Conservation (phyloP, 495 filamentous ascomycete genomes). For the Niebla homalea region DNA sequence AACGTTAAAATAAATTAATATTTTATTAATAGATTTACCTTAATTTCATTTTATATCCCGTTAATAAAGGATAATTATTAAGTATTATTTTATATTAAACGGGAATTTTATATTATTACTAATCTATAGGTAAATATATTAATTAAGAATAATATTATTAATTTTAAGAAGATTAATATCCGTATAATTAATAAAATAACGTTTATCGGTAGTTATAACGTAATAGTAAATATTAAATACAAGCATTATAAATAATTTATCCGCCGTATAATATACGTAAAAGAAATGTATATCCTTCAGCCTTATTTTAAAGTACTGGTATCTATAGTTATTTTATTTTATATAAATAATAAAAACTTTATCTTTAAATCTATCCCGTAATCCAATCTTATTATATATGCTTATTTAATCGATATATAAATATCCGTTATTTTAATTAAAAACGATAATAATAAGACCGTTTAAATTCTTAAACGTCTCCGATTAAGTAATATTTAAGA, state of each 20-base stretch:
- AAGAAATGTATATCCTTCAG: background rate
- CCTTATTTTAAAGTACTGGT: background rate
- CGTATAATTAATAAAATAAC: background rate
- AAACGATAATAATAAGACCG: background rate
- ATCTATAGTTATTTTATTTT: background rate
- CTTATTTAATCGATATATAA: background rate
- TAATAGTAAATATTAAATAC: background rate
- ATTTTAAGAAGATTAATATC: too few relatives aligned
- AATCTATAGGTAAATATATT: slow-evolving; percentile 12
- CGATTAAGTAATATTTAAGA: background rate
- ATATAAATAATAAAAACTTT: background rate
- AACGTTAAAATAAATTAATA: slow-evolving; percentile 9
- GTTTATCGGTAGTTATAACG: background rate
- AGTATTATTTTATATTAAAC: background rate
- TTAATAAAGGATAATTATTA: slow-evolving; percentile 3
- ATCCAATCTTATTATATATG: background rate
- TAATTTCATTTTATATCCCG: slow-evolving; percentile 1
- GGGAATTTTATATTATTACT: background rate
- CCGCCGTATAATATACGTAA: background rate
- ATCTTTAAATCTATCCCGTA: too few relatives aligned
- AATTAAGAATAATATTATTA: background rate
- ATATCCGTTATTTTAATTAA: background rate
- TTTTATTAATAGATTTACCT: slow-evolving; percentile 4
- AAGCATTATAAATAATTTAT: background rate
- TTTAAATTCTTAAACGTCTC: background rate